Evolutionary conservation across 2,329 filamentous ascomycete genomes (phyloP).

Genomic region (Neurospora crassa): DNA sequence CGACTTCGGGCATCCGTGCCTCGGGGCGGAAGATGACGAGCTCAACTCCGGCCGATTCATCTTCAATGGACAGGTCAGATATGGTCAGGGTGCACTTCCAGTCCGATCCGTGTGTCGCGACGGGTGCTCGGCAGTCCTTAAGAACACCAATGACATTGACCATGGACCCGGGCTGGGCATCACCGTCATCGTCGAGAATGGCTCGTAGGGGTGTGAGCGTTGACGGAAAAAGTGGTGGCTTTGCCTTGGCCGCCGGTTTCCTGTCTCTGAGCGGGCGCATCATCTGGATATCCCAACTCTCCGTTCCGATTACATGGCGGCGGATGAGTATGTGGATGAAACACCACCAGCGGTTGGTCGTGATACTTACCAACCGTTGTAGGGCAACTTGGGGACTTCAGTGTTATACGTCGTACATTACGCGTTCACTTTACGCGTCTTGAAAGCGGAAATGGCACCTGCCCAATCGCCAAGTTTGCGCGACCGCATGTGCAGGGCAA

Average conservation of each 20-base stretch:
- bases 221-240: slow-evolving; percentile 22
- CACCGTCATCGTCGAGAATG: slow-evolving; percentile 30
- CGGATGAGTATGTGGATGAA: background rate
- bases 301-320: background rate
- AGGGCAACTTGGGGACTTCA: background rate
- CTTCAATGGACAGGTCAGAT: slow-evolving; percentile 46
- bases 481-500: slow-evolving; percentile 3
- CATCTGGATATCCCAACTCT: background rate
- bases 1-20: slow-evolving; percentile 37
- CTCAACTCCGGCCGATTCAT: slow-evolving; percentile 28
- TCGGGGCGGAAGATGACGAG: slow-evolving; percentile 53
- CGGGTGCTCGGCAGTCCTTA: slow-evolving; percentile 50
- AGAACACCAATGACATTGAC: slow-evolving; percentile 63
- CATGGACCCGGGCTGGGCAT: slow-evolving; percentile 18
- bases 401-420: background rate
- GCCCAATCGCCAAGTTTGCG: slow-evolving; percentile 1
- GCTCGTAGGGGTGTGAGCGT: slow-evolving; percentile 32
- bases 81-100: slow-evolving; percentile 52
- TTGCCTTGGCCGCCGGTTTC: background rate
- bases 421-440: background rate
- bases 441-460: background rate
- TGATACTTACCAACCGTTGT: background rate
- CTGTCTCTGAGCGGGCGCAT: background rate
- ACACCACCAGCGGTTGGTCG: background rate
- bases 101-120: slow-evolving; percentile 42